Conservation (phyloP, 1,284 basidiomycete species). For the Ustilago nuda region DNA sequence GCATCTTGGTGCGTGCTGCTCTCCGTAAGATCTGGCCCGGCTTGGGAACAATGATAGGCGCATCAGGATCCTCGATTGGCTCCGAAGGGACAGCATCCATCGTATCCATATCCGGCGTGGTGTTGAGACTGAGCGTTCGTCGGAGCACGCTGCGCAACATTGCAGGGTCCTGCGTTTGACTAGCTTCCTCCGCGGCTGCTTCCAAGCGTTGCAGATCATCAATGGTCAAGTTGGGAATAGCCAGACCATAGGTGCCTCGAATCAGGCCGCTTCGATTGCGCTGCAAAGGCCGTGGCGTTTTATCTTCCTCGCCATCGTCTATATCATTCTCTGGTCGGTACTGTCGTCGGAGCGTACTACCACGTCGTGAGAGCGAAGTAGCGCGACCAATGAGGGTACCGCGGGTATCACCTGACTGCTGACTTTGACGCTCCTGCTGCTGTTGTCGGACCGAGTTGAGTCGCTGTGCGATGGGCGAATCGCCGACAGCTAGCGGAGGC, state of each 20-base stretch:
- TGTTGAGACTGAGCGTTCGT: constrained; percentile 84
- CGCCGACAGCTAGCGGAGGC: constrained; percentile 23
- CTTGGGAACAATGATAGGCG: constrained; percentile 86
- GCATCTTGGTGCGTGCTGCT: constrained; percentile 91
- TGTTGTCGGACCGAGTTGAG: constrained; percentile 50
- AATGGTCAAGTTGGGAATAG: constrained; percentile 79
- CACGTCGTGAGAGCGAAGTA: constrained; percentile 61
- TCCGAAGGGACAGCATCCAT: constrained; percentile 39
- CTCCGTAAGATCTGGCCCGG: constrained; percentile 90
- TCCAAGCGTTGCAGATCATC: constrained; percentile 92
- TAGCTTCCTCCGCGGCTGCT: constrained; percentile 83
- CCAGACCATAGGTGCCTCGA: constrained; percentile 25
- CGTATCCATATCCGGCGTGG: constrained; percentile 35
- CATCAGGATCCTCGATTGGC: constrained; percentile 81
- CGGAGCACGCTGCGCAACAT: constrained; percentile 83
- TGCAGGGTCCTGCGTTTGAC: constrained; percentile 82
- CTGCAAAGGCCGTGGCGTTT: constrained; percentile 34
- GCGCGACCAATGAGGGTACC: constrained; percentile 47
- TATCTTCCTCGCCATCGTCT: constrained; percentile 73
- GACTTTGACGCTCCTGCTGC: constrained; percentile 30
- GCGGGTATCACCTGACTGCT: constrained; percentile 18
- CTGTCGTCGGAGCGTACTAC: constrained; percentile 65
- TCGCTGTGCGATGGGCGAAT: constrained; percentile 48
- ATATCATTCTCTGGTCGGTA: constrained; percentile 77
- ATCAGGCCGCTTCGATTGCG: constrained; percentile 43